Percentiles rank a stretch among this genome's conserved stretches.
Evolutionary conservation across 2,329 filamentous ascomycete genomes (phyloP).

Genomic region (Arthrinium phaeospermum): DNA sequence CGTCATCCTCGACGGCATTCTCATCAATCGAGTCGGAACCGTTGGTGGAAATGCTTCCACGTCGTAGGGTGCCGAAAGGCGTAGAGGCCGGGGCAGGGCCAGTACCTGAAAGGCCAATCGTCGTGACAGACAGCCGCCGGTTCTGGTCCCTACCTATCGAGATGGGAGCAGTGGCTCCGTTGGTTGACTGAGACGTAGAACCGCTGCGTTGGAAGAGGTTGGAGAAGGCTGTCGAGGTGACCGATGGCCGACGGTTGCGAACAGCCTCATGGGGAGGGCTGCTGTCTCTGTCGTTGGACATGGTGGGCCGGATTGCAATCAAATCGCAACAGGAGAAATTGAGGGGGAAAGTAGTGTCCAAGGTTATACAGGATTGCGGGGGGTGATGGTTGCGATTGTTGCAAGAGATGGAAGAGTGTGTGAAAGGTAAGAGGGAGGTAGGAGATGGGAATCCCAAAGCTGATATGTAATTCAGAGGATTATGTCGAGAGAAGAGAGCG

Average conservation of each 20-base stretch:
- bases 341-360: background rate
- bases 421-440: background rate
- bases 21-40: conserved; percentile 71
- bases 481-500: conserved; percentile 4
- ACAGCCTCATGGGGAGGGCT: conserved; percentile 31
- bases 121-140: conserved; percentile 76
- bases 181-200: conserved; percentile 51
- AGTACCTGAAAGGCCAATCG: conserved; percentile 73
- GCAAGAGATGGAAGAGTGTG: background rate
- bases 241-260: conserved; percentile 58
- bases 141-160: conserved; percentile 50
- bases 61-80: conserved; percentile 58
- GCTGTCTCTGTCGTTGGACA: conserved; percentile 39
- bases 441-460: conserved; percentile 11
- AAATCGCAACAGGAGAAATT: background rate
- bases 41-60: conserved; percentile 73
- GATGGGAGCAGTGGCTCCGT: conserved; percentile 32
- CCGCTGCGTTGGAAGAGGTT: conserved; percentile 65
- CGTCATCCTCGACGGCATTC: conserved; percentile 74
- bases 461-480: conserved; percentile 13
- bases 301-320: conserved; percentile 22
- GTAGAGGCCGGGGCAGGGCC: conserved; percentile 62
- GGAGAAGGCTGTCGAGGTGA: conserved; percentile 61
- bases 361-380: background rate
- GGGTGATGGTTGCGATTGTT: background rate